These are phyloP conservation scores for Fraxinus angustifolia DNA, from an alignment of 305 asterid genomes.

Conservation along the genomic window DNA sequence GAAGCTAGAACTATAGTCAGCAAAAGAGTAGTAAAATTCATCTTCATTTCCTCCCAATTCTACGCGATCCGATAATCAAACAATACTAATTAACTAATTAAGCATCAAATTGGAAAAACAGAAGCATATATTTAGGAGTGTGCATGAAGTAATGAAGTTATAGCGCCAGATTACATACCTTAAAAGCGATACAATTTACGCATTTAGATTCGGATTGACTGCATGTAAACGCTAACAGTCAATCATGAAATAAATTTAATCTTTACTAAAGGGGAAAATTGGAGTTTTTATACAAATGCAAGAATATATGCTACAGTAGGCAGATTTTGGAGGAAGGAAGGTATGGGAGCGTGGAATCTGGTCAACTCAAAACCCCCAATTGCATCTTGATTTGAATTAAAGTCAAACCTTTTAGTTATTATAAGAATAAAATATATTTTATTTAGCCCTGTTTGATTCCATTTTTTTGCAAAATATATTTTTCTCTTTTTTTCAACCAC, in stretches of 20 bases:
- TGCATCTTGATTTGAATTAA: not conserved
- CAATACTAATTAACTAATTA: slow-evolving; percentile 17
- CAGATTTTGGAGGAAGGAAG: not conserved
- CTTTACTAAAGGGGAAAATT: not conserved
- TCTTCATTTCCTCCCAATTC: slow-evolving; percentile 38
- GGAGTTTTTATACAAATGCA: not conserved
- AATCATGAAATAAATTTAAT: not conserved
- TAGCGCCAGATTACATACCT: slow-evolving; percentile 23
- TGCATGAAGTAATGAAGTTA: slow-evolving; percentile 3
- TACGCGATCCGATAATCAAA: slow-evolving; percentile 22
- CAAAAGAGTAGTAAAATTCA: slow-evolving; percentile 25
- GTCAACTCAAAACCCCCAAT: not conserved
- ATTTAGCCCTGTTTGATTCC: no score
- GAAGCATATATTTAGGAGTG: slow-evolving; percentile 8
- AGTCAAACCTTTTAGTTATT: not conserved
- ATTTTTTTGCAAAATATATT: no score
- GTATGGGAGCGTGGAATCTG: not conserved
- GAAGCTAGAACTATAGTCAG: slow-evolving; percentile 35
- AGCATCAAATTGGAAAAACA: not conserved
- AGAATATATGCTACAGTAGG: not conserved
- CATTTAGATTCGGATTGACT: slow-evolving; percentile 9
- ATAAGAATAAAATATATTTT: not conserved
- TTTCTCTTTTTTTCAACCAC: no score
- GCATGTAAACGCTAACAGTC: not conserved
- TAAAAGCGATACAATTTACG: slow-evolving; percentile 7